phyloP scores from a whole-genome alignment of 2,329 filamentous ascomycete genomes.

The Xylariaceae sp. region DNA sequence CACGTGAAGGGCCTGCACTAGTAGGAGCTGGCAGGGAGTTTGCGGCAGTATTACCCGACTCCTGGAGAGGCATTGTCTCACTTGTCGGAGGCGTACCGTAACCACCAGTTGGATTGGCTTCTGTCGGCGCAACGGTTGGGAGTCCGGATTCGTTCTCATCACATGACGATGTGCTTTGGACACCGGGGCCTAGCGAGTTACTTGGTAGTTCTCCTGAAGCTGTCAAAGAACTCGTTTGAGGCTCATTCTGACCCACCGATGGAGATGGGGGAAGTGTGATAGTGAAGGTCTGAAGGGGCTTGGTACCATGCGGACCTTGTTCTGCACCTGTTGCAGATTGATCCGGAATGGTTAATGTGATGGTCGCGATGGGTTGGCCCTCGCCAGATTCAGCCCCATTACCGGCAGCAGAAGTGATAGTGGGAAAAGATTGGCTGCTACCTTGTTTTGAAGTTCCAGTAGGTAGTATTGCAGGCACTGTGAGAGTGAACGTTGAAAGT shows the following conservation, averaged over 20 bases:
- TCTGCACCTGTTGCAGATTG: conserved; percentile 5
- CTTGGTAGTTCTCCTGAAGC: conserved; percentile 13
- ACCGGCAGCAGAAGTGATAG: conserved; percentile 16
- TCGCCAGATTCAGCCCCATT: conserved; percentile 9
- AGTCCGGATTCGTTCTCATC: no score
- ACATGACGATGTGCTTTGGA: no score
- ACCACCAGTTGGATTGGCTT: conserved; percentile 20
- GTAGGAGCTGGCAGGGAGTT: neutral
- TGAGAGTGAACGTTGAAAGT: conserved; percentile 14
- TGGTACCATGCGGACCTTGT: conserved; percentile 4
- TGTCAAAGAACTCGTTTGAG: conserved; percentile 2
- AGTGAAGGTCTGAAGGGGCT: conserved; percentile 17
- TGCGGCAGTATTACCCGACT: conserved; percentile 10
- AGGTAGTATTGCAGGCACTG: conserved; percentile 10
- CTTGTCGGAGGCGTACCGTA: conserved; percentile 23
- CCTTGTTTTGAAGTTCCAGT: conserved; percentile 4
- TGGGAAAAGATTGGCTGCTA: conserved; percentile 8
- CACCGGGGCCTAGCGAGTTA: no score
- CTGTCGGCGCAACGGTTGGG: no score
- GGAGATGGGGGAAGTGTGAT: conserved; percentile 24
- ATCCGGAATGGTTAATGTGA: conserved; percentile 16
- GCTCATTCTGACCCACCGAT: neutral
- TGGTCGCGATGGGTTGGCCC: conserved; percentile 15
- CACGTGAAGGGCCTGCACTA: conserved; percentile 13
- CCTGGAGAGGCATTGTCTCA: conserved; percentile 20